A percentile compares a stretch with the other conserved stretches of the same genome.
Evolutionary conservation across 1,284 basidiomycete genomes (phyloP).

Genomic region (Porodaedalea pini): DNA sequence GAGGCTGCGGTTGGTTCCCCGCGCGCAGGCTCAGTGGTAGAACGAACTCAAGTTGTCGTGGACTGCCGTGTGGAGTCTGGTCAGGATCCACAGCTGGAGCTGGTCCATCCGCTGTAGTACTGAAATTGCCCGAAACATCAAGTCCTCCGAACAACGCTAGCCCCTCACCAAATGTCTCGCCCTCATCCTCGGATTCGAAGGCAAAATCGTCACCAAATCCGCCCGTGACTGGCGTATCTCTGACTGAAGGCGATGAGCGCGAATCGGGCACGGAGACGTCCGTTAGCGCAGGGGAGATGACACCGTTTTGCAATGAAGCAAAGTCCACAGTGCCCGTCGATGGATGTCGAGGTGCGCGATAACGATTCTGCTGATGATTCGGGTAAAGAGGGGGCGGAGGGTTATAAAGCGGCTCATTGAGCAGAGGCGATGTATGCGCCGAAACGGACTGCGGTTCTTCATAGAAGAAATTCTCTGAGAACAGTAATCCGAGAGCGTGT

Average conservation of each 20-base stretch:
- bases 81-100: too few species aligned
- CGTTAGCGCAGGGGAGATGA: conserved; percentile 17
- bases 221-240: conserved; percentile 5
- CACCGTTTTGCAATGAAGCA: conserved; percentile 5
- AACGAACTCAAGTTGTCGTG: conserved; percentile 6
- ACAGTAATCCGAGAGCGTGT: conserved; percentile 8
- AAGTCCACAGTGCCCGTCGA: conserved; percentile 13
- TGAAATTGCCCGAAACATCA: conserved; percentile 2
- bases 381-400: neutral
- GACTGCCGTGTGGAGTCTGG: conserved; percentile 8
- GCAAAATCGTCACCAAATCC: conserved; percentile 5
- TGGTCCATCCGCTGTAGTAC: too few species aligned
- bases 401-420: neutral
- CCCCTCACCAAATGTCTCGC: neutral
- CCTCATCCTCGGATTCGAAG: conserved; percentile 1
- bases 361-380: neutral
- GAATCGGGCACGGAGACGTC: conserved; percentile 4
- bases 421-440: neutral
- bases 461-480: conserved; percentile 12
- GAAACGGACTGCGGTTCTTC: neutral
- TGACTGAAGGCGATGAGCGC: neutral
- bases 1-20: neutral
- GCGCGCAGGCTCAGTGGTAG: neutral
- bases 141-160: conserved; percentile 15
- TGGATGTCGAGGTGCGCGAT: neutral